Evolutionary conservation across 2,329 filamentous ascomycete genomes (phyloP), one percentile per base, ranked within the genome.

Genomic region (Verticillium tricorpus): DNA sequence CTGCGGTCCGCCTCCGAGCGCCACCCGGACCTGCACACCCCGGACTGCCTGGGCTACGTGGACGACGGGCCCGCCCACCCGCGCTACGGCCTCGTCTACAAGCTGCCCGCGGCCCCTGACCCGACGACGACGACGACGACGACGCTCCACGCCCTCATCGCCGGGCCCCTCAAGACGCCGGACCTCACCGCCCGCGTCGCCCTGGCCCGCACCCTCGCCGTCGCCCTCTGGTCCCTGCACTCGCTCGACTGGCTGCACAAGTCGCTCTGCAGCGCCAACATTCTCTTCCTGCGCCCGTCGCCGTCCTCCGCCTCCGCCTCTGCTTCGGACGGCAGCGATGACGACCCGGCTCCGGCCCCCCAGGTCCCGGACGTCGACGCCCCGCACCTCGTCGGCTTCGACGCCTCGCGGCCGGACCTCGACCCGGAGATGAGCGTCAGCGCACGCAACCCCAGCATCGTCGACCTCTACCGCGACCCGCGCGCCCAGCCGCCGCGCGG

Each of bases 361-460:
- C 68, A 75, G 55, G 70, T 77, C 3, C 76, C 77, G 14, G 74
- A 79, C 66, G 76, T 80, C 35, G 69, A 73, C 7, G 62, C 63
- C 63, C 81, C 81, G 0, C 80, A 76, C 63, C 72, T 85, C 50
- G 81, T 78, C 1, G 82, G 83, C 40, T 85, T 85, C 69, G 83
- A 85, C 64, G 85, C 82, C 67, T 78, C 80, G 2, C 78, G 83
- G 4, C 83, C 82, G 1, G 81, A 79, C 2, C 73, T 74, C 3
- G 75, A 75, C 9, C 80, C 82, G 57, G 82, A 84, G 63, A 74
- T 80, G 73, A 83, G 82, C 19, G 73, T 80, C n/a, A 77, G 69
- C 15, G 73, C 78, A 3, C 72, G 72, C n/a, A 78, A 77, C 57
- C 76, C 78, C 0, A 76, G 74, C 61, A 78, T 78, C 55, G 70